Base-by-base conservation (phyloP, 805 yeast species). In the Metschnikowia arizonensis region DNA sequence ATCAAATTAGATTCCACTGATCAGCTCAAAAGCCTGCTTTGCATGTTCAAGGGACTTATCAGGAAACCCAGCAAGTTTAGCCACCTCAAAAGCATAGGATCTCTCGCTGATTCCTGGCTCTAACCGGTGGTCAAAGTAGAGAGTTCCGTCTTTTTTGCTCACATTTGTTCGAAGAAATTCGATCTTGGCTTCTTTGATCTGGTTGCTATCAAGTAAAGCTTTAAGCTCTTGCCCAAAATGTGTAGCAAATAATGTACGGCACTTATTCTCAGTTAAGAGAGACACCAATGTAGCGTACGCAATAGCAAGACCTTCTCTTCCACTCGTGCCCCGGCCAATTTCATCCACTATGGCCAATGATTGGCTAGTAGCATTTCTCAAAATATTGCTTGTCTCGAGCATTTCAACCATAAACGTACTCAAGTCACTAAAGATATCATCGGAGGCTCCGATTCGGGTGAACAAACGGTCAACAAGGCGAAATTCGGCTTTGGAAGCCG, bases 211-310 rank as follows among this genome's bases (percentile, higher is more conserved):
- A 19, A 71, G 52, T 15, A 83, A 56, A 0, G 58, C 50, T n/a
- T 73, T 58, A 12, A 71, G 50, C 42, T 71, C 76, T 18, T 48
- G 56, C 1, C 74, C 76, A 64, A 82, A 89, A 69, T 89, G 97
- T 0, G 97, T 89, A 1, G 97, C 96, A 71, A 89, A 89, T n/a
- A 89, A 65, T 0, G 90, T 74, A 21, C 91, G 73, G 55, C 93
- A 83, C 53, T 76, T 70, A 52, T 82, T 85, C 3, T 61, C 60
- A 17, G 66, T 61, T 11, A 78, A 53, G 44, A 89, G 63, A 56
- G 81, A 77, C 32, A 76, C 62, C 39, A 89, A 62, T 0, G 90
- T 75, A 0, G 95, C 90, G 67, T 72, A 87, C 1, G 97, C 95
- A 44, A 89, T 81, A 1, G 96, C 85, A 3, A 85, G 69, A 1